A percentile compares a stretch with the other conserved stretches of the same genome.
phyloP scores from a whole-genome alignment of 1,284 basidiomycete genomes.

The Phellinidium pouzarii region DNA sequence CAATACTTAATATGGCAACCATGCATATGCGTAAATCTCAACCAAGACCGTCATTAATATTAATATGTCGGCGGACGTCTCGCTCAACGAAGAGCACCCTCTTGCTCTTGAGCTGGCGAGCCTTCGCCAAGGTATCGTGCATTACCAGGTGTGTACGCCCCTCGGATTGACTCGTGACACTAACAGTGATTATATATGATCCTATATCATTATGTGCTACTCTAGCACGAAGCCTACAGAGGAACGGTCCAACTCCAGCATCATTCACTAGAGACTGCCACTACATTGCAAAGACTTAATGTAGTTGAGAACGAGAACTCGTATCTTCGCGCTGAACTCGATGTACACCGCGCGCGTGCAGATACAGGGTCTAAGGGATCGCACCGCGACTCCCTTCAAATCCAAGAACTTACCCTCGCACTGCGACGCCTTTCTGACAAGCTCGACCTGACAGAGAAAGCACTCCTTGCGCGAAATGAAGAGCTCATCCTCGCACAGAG shows the following conservation, averaged over 20 bases:
- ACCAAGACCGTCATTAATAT: too few relatives aligned
- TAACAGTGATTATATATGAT: too few relatives aligned
- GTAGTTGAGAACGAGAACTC: conserved; percentile 52
- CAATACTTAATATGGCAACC: too few relatives aligned
- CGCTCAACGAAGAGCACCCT: conserved; percentile 46
- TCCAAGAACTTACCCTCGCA: conserved; percentile 58
- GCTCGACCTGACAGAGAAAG: conserved; percentile 48
- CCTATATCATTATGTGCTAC: too few relatives aligned
- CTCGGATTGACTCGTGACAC: too few relatives aligned
- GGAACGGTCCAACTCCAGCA: conserved; percentile 60
- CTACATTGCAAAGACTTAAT: conserved; percentile 41
- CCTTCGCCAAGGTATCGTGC: conserved; percentile 53
- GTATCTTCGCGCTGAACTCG: conserved; percentile 45
- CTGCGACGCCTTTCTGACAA: conserved; percentile 64
- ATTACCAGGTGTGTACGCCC: conserved; percentile 50
- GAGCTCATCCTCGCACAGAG: conserved; percentile 38
- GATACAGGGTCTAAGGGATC: conserved; percentile 29
- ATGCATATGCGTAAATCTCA: too few relatives aligned
- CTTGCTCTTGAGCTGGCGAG: conserved; percentile 57
- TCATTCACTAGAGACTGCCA: conserved; percentile 47
- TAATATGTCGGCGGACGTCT: conserved; percentile 7
- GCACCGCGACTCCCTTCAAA: conserved; percentile 41
- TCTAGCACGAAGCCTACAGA: conserved; percentile 63
- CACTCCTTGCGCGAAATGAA: conserved; percentile 42
- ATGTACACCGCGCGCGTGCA: conserved; percentile 43